phyloP scores from a whole-genome alignment of 1,284 basidiomycete species.

The Papiliotrema fonsecae region DNA sequence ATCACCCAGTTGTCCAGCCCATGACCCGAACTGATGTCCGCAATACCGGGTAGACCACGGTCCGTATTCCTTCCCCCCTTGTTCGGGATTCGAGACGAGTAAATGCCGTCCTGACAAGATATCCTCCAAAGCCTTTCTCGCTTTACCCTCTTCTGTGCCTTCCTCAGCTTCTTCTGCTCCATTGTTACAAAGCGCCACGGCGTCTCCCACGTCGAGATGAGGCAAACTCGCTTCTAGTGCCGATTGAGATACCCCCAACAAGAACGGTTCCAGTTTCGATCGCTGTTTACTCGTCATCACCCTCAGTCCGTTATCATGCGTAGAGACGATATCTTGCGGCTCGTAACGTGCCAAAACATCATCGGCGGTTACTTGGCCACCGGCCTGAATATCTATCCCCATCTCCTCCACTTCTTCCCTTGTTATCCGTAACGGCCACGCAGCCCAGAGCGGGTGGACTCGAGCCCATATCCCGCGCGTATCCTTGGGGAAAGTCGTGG shows the following conservation, averaged over 20 bases:
- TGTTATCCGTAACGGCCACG: constrained; percentile 78
- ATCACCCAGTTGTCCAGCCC: constrained; percentile 96
- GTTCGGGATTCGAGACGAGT: constrained; percentile 53
- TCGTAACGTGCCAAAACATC: constrained; percentile 55
- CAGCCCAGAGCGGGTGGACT: constrained; percentile 72
- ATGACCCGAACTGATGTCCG: constrained; percentile 86
- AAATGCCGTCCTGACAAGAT: constrained; percentile 73
- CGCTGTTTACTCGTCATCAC: constrained; percentile 49
- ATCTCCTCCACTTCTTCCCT: constrained; percentile 58
- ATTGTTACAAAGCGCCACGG: constrained; percentile 51
- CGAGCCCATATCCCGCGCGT: constrained; percentile 59
- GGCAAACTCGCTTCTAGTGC: constrained; percentile 74
- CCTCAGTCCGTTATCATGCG: constrained; percentile 12
- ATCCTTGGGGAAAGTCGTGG: constrained; percentile 54
- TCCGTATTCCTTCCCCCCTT: constrained; percentile 55
- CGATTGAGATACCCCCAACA: constrained; percentile 63
- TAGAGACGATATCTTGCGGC: constrained; percentile 20
- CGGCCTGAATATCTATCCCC: constrained; percentile 55
- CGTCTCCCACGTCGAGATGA: constrained; percentile 79
- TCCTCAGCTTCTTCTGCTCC: constrained; percentile 10
- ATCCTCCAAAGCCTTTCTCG: constrained; percentile 67
- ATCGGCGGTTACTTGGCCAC: constrained; percentile 49
- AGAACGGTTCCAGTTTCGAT: constrained; percentile 55
- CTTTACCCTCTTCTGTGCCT: constrained; percentile 28
- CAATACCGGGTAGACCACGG: constrained; percentile 82